Evolutionary conservation across 345 rosid species (phyloP), one percentile per base, ranked within the genome.

Genomic region (Eucalyptus sideroxylon): DNA sequence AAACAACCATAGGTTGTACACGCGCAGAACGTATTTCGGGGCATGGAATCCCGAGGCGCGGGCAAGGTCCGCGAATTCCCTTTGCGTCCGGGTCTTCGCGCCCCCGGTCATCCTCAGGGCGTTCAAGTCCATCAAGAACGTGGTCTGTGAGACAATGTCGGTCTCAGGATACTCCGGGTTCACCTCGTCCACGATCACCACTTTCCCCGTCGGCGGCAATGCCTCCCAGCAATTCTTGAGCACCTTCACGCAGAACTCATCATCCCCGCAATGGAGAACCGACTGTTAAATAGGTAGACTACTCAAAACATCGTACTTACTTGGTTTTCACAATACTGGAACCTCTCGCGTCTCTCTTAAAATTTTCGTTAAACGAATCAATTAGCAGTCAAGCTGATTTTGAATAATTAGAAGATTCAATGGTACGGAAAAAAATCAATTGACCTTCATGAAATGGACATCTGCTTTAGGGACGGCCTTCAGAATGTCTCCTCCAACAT

Each of bases 401-500:
- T 51, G 9, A 51, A 51, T 51, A 17, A 51, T 51, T 51, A 51
- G 55, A 51, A 16, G 21, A 51, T 51, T 51, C 55, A 6, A 51
- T 51, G 55, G 21, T 51, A 17, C 21, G 23, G 24, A 21, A 59
- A 59, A 15, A 16, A 59, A n/a, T 67, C 7, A 50, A 59, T 81
- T 16, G 19, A 90, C 88, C 92, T 91, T 89, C 91, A 94, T 91
- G 87, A 94, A 90, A 81, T 93, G 93, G 40, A 92, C 91, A 81
- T 94, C 92, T 53, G 92, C 95, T 56, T 65, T 83, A 27, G 96
- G 96, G 86, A 94, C 88, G 86, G 87, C 44, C 19, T 49, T 69
- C 86, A 92, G 90, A 92, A 93, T 93, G 88, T 94, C 93, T 83
- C 93, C 93, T 53, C 91, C 91, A 3, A 91, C 93, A 90, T 92